phyloP scores from a whole-genome alignment of 2,329 filamentous ascomycete species.

The Fusarium sp. region DNA sequence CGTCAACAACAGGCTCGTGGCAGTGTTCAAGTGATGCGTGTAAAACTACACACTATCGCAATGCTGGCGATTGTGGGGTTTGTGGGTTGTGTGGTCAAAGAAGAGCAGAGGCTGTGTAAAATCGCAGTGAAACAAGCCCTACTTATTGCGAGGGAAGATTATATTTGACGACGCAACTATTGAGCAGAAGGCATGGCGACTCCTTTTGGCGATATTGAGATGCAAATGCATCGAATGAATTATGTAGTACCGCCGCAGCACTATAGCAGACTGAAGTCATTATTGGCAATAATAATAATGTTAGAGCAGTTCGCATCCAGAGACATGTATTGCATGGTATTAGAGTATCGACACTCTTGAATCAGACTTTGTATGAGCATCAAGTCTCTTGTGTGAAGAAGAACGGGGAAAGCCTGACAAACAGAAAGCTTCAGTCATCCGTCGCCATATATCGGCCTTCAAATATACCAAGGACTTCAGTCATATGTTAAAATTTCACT shows the following conservation, averaged over 20 bases:
- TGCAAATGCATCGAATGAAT: neutral
- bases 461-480: neutral
- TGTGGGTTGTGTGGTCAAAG: slow-evolving; percentile 74
- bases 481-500: neutral
- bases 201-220: neutral
- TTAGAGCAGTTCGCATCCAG: neutral
- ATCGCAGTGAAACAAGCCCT: neutral
- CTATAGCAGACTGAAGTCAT: neutral
- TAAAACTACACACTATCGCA: slow-evolving; percentile 66
- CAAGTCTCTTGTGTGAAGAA: neutral
- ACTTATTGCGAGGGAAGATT: neutral
- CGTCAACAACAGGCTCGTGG: slow-evolving; percentile 68
- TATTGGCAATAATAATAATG: neutral
- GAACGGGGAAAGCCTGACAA: neutral
- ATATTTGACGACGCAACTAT: neutral
- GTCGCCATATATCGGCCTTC: neutral
- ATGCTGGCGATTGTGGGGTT: slow-evolving; percentile 72
- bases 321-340: neutral
- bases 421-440: neutral
- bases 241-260: neutral
- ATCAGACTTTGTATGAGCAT: neutral
- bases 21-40: slow-evolving; percentile 67
- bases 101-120: slow-evolving; percentile 27
- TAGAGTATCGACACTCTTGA: neutral
- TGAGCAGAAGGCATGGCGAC: neutral